Conservation (phyloP, 495 filamentous ascomycete species). For the Niebla homalea region DNA sequence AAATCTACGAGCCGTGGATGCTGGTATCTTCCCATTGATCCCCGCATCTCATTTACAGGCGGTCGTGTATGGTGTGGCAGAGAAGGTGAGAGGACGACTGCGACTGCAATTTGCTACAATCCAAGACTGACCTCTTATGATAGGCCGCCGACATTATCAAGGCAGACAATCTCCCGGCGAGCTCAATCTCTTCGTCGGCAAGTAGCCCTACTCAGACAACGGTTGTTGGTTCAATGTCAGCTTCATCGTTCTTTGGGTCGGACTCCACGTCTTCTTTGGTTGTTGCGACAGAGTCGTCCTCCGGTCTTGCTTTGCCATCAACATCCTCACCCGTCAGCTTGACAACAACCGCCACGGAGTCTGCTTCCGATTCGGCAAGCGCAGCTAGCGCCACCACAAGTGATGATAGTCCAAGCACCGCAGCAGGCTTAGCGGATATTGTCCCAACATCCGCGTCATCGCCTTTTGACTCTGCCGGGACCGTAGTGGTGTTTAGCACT, state of each 20-base stretch:
- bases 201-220: background rate
- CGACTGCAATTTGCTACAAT: background rate
- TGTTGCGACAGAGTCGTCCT: background rate
- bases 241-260: background rate
- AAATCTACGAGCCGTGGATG: conserved; percentile 40
- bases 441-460: background rate
- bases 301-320: background rate
- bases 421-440: background rate
- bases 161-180: conserved; percentile 13
- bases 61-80: conserved; percentile 36
- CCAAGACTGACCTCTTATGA: background rate
- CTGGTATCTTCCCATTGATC: conserved; percentile 32
- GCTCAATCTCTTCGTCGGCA: conserved; percentile 1
- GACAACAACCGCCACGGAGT: background rate
- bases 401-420: background rate
- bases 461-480: background rate
- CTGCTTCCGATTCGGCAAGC: background rate
- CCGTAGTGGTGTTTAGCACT: conserved; percentile 1
- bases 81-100: conserved; percentile 26
- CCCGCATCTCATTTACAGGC: conserved; percentile 38
- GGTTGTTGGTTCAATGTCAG: background rate
- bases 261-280: background rate
- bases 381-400: background rate
- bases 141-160: conserved; percentile 21
- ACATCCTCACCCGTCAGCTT: background rate